phyloP scores from a whole-genome alignment of 768 basidiomycete genomes.

The Coprinopsis sp. region DNA sequence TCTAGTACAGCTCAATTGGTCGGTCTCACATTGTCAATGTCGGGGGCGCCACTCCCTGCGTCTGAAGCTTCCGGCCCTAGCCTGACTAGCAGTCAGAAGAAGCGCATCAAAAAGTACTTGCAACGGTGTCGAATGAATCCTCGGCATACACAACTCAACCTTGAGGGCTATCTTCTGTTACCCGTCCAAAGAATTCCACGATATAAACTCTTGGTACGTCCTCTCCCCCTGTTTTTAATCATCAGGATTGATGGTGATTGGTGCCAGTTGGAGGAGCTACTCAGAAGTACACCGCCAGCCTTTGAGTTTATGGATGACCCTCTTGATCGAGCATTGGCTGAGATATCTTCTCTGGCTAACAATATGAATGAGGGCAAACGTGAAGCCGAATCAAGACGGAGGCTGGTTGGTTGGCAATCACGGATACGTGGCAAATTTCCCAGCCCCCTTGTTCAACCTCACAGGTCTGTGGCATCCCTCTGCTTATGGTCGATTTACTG shows the following conservation, averaged over 20 bases:
- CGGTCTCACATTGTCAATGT: conserved; percentile 54
- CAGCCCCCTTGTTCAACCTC: conserved; percentile 96
- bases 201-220: conserved; percentile 87
- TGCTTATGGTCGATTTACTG: neutral
- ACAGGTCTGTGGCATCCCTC: conserved; percentile 55
- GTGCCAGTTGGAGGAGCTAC: conserved; percentile 76
- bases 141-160: conserved; percentile 86
- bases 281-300: conserved; percentile 77
- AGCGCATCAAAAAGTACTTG: conserved; percentile 82
- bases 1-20: conserved; percentile 60
- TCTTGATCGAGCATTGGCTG: conserved; percentile 77
- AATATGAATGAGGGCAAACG: conserved; percentile 99
- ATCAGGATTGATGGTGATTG: conserved; percentile 3
- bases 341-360: conserved; percentile 84
- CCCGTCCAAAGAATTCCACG: conserved; percentile 96
- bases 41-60: conserved; percentile 39
- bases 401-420: conserved; percentile 87
- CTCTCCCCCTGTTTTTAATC: conserved; percentile 5
- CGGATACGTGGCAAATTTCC: conserved; percentile 90
- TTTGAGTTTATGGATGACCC: conserved; percentile 76
- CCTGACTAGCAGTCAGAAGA: conserved; percentile 77
- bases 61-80: conserved; percentile 47
- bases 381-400: conserved; percentile 86
- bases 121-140: conserved; percentile 89
- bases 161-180: conserved; percentile 90